Conservation (phyloP, 441 rosid genomes). For the Gossypium davidsonii region DNA sequence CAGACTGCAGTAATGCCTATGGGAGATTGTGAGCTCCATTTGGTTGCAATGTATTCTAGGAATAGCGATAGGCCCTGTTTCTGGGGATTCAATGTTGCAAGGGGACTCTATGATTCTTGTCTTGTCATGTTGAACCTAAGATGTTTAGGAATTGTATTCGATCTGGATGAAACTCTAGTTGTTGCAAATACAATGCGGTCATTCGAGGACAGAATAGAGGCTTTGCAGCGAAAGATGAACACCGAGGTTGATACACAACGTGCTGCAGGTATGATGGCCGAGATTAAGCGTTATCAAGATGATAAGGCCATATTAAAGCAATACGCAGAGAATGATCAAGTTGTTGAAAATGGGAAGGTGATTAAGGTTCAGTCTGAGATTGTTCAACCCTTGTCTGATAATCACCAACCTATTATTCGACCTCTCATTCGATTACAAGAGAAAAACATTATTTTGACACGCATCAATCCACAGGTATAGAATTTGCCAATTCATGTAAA, state of each 20-base stretch:
- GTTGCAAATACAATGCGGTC: constrained; percentile 94
- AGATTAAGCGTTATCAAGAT: constrained; percentile 86
- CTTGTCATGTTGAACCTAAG: constrained; percentile 83
- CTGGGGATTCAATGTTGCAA: constrained; percentile 76
- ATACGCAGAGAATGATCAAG: constrained; percentile 81
- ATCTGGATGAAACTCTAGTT: constrained; percentile 89
- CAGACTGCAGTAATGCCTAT: constrained; percentile 84
- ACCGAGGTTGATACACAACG: constrained; percentile 35
- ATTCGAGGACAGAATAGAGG: constrained; percentile 85
- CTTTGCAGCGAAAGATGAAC: constrained; percentile 62
- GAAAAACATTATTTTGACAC: constrained; percentile 78
- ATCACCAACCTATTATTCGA: constrained; percentile 66
- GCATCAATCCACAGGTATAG: constrained; percentile 85
- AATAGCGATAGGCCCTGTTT: constrained; percentile 59
- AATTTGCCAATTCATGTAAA: constrained; percentile 9
- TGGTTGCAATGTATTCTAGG: constrained; percentile 84
- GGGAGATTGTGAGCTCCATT: constrained; percentile 81
- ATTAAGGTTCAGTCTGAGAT: constrained; percentile 62
- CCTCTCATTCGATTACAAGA: constrained; percentile 82
- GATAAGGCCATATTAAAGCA: constrained; percentile 82
- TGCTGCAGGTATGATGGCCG: constrained; percentile 61
- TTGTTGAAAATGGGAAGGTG: constrained; percentile 82
- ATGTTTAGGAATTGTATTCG: constrained; percentile 94
- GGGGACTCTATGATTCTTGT: constrained; percentile 70
- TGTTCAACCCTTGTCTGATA: constrained; percentile 76